Conservation (phyloP, 192 early-diverging fungal genomes). For the Bifiguratus adelaidae region DNA sequence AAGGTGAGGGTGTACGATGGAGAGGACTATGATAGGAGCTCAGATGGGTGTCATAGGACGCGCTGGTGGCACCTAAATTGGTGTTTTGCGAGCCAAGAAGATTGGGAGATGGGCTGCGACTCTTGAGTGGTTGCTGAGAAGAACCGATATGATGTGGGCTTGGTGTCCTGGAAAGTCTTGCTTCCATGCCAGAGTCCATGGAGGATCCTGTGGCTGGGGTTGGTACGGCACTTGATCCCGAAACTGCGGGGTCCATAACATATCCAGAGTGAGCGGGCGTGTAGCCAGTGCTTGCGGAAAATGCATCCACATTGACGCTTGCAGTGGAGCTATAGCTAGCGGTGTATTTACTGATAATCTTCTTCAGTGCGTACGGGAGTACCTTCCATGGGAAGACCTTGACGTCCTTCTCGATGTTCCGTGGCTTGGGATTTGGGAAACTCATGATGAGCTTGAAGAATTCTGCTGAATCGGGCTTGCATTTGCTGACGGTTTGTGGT, state of each 20-base stretch:
- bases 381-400: conserved; percentile 78
- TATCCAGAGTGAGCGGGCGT: background rate
- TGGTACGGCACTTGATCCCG: no score
- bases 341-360: conserved; percentile 72
- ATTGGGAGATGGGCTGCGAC: background rate
- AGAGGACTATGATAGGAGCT: background rate
- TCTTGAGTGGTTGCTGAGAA: background rate
- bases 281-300: conserved; percentile 14
- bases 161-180: background rate
- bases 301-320: conserved; percentile 25
- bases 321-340: conserved; percentile 33
- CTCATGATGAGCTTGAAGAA: conserved; percentile 80
- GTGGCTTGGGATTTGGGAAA: conserved; percentile 70
- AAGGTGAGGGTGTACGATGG: background rate
- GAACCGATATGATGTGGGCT: background rate
- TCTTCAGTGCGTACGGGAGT: conserved; percentile 56
- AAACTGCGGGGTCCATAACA: background rate
- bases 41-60: background rate
- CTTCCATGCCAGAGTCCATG: background rate
- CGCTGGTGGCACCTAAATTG: background rate
- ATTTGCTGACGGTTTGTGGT: conserved; percentile 67
- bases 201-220: background rate
- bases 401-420: conserved; percentile 85
- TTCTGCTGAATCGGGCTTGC: conserved; percentile 61
- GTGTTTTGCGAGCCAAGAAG: background rate